phyloP scores from a whole-genome alignment of 352 stramenopile genomes.

The Pelagophyceae sp. region DNA sequence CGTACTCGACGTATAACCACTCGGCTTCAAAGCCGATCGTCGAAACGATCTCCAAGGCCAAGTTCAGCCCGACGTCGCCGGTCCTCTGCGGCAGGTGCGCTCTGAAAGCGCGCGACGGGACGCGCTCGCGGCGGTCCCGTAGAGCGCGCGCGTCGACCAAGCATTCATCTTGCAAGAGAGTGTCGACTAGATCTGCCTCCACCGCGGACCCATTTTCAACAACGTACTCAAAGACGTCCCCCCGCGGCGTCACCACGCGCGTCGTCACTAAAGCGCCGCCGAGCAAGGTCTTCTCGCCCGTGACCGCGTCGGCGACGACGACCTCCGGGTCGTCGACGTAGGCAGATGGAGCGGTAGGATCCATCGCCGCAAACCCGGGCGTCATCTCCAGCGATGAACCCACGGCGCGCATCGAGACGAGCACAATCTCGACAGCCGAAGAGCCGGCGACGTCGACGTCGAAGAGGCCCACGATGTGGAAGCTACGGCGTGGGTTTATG shows the following conservation, averaged over 20 bases:
- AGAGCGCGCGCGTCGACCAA: neutral
- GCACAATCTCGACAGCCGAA: neutral
- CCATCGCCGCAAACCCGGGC: neutral
- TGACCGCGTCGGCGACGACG: neutral
- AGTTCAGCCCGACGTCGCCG: neutral
- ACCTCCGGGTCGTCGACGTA: neutral
- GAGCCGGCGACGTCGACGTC: neutral
- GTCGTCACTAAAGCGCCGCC: neutral
- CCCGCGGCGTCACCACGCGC: neutral
- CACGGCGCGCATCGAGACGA: neutral
- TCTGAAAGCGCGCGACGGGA: neutral
- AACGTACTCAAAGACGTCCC: constrained; percentile 7
- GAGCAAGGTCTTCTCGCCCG: too few species aligned
- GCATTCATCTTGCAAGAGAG: neutral
- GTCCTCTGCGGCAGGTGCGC: neutral
- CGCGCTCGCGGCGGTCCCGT: neutral
- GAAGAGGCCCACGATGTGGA: neutral
- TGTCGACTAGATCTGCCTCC: neutral
- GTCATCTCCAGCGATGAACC: neutral
- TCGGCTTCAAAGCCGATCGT: neutral
- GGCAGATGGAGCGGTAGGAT: neutral
- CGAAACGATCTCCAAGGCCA: neutral
- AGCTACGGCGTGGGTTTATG: too few species aligned
- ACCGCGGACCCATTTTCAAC: neutral
- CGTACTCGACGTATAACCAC: neutral